Evolutionary conservation across 1,284 basidiomycete genomes (phyloP), one percentile per base, ranked within the genome.

Genomic region (Tetrapyrgos nigripes): DNA sequence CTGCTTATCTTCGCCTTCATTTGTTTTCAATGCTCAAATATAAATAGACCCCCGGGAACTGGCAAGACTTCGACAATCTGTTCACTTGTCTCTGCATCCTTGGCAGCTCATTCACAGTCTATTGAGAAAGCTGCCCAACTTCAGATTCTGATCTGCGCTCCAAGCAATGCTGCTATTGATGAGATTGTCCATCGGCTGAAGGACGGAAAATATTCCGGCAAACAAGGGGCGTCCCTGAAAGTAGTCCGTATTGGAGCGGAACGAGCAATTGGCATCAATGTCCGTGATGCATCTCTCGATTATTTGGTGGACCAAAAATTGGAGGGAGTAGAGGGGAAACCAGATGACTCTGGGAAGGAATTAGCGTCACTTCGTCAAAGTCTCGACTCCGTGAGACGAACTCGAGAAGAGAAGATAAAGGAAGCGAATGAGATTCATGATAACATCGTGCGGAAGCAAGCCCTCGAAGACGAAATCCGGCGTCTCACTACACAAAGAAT

Each of bases 61-160:
- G 97, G 97, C 43, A 99, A 99, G 77, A 99, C 97, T 10, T 98
- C 95, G 51, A 99, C 97, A 0, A 99, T 99, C 64, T 94, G 95
- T 67, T 95, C 94, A 19, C 81, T 99, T n/a, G 91, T 98, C 2
- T 90, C 94, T 40, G 86, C 90, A 6, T 96, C 93, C 70, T 74
- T 97, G 37, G 84, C 89, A 1, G 83, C 79, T 50, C 85, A 91
- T 4, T 74, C 80, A 10, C 78, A 76, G 26, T 67, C 76, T 33
- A 49, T 77, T 0, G 81, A 85, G 46, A 84, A 83, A 62, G 76
- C 76, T n/a, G 70, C 80, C 2, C 74, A 81, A 2, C 77, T 86
- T 59, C 97, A 97, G 72, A 81, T 99, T 47, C 83, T 99, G 17
- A 82, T 99, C 27, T 99, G 97, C 70, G 97, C 97, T 0, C 97